phyloP scores from a whole-genome alignment of 2,329 filamentous ascomycete species.

The Metarhizium brunneum region DNA sequence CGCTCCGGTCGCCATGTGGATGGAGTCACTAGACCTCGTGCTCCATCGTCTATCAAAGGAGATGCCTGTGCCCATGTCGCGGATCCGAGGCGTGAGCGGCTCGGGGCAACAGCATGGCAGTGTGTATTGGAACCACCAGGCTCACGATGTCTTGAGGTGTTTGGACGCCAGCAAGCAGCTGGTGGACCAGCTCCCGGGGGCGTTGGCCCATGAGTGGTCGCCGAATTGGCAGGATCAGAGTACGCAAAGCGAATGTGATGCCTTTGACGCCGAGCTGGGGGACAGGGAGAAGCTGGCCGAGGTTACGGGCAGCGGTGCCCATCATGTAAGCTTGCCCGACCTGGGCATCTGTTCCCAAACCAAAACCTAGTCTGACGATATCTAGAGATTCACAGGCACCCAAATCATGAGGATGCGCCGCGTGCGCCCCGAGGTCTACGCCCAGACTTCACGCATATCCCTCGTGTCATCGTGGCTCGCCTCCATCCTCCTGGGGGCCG shows the following conservation, averaged over 20 bases:
- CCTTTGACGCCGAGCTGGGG: slow-evolving; percentile 68
- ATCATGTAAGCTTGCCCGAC: slow-evolving; percentile 59
- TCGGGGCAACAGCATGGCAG: slow-evolving; percentile 97
- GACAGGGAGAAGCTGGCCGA: slow-evolving; percentile 59
- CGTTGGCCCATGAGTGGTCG: slow-evolving; percentile 76
- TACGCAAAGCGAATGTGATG: slow-evolving; percentile 84
- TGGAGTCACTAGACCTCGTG: slow-evolving; percentile 85
- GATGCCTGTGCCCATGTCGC: slow-evolving; percentile 54
- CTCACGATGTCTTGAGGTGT: slow-evolving; percentile 51
- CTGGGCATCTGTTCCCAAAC: not conserved
- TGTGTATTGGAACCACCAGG: slow-evolving; percentile 77
- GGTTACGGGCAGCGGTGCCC: slow-evolving; percentile 82
- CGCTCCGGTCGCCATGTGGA: slow-evolving; percentile 87
- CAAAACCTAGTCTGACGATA: not conserved
- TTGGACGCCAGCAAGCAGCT: slow-evolving; percentile 55
- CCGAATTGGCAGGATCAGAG: slow-evolving; percentile 98
- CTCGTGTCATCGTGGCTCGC: slow-evolving; percentile 94
- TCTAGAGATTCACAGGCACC: slow-evolving; percentile 85
- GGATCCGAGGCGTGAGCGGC: slow-evolving; percentile 75
- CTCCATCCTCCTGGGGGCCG: slow-evolving; percentile 73
- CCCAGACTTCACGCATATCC: slow-evolving; percentile 73
- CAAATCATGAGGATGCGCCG: slow-evolving; percentile 85
- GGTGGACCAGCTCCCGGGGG: slow-evolving; percentile 60
- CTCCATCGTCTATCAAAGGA: slow-evolving; percentile 61
- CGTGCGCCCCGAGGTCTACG: slow-evolving; percentile 73